Percentiles rank a stretch among this genome's conserved stretches.
Conservation (phyloP, 257 asterid species). For the Ligustrum vulgare region DNA sequence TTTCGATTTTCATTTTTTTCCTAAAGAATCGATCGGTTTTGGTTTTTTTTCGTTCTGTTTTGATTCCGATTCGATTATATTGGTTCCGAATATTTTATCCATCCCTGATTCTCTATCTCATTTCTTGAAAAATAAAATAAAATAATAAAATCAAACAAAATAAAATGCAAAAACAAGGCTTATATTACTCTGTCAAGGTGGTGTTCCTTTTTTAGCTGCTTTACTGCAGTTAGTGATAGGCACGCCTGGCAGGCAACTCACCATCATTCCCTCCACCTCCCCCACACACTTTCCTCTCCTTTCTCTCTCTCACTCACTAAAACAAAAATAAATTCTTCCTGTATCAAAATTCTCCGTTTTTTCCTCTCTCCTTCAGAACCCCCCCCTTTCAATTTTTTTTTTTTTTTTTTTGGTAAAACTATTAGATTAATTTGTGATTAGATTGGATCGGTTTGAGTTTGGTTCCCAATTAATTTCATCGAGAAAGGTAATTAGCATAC, state of each 20-base stretch:
- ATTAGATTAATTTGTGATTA: constrained; percentile 32
- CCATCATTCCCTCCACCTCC: constrained; percentile 59
- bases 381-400: constrained; percentile 3
- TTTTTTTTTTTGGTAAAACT: constrained; percentile 14
- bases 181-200: constrained; percentile 15
- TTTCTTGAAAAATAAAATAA: too few relatives aligned
- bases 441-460: constrained; percentile 51
- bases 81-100: too few relatives aligned
- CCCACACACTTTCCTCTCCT: constrained; percentile 10
- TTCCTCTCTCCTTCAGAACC: constrained; percentile 29
- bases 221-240: constrained; percentile 83
- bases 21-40: too few relatives aligned
- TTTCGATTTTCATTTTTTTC: too few relatives aligned
- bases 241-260: constrained; percentile 75
- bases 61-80: too few relatives aligned
- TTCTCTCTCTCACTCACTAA: constrained; percentile 22
- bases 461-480: constrained; percentile 15
- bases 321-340: constrained; percentile 15
- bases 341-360: neutral
- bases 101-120: too few relatives aligned
- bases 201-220: constrained; percentile 42
- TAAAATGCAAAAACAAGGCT: too few relatives aligned
- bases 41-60: too few relatives aligned
- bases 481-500: constrained; percentile 21
- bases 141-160: too few relatives aligned